phyloP scores from a whole-genome alignment of 1,139 yeast genomes.

The Taiozyma sp. region DNA sequence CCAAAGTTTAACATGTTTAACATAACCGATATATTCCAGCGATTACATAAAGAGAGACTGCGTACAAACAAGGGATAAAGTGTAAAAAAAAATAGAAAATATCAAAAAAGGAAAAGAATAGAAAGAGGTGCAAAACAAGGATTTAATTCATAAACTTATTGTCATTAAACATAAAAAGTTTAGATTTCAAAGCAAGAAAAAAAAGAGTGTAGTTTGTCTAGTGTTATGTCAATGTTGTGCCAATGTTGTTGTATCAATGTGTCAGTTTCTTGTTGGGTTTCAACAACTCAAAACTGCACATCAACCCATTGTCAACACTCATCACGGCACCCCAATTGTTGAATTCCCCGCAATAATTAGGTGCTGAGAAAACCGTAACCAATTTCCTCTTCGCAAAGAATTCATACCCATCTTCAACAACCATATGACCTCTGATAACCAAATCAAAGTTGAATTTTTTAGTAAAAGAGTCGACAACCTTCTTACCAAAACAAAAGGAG shows the following conservation, averaged over 20 bases:
- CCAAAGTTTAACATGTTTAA: not conserved
- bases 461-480: conserved; percentile 70
- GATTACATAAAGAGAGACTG: no score
- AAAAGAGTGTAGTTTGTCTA: no score
- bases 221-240: no score
- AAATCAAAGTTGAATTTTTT: conserved; percentile 69
- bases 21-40: not conserved
- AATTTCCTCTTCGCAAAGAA: conserved; percentile 73
- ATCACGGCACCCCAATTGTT: conserved; percentile 90
- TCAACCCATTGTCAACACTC: conserved; percentile 71
- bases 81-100: not conserved
- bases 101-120: not conserved
- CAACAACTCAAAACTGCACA: conserved; percentile 79
- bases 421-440: conserved; percentile 88
- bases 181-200: no score
- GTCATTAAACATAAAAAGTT: no score
- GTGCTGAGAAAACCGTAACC: conserved; percentile 84
- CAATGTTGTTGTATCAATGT: no score
- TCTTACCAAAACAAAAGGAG: conserved; percentile 73
- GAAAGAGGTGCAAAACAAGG: not conserved
- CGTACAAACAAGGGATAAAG: no score
- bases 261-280: conserved; percentile 42
- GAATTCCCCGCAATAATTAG: conserved; percentile 89
- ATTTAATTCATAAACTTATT: no score
- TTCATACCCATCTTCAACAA: conserved; percentile 90